A percentile compares a stretch with the other conserved stretches of the same genome.
These are phyloP conservation scores for Fusarium succisae DNA, from an alignment of 2,329 filamentous ascomycete genomes.

Conservation along the genomic window DNA sequence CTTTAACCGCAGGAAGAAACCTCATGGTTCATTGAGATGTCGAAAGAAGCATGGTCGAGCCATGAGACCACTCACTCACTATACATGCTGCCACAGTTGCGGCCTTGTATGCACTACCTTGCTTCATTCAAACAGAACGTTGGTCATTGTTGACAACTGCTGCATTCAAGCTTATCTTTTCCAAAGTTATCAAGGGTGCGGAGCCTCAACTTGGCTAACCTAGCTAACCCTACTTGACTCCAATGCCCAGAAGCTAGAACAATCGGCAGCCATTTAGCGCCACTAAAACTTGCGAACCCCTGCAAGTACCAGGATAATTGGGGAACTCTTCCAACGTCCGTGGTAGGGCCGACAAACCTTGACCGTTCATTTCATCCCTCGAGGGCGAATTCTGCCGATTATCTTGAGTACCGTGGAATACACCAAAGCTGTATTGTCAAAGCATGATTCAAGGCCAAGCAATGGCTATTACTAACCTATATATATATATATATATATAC, in stretches of 20 bases:
- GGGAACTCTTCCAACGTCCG: conserved; percentile 21
- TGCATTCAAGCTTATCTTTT: conserved; percentile 9
- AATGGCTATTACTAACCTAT: not conserved
- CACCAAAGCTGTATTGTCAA: not conserved
- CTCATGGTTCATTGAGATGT: not conserved
- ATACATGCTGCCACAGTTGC: not conserved
- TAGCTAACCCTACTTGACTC: conserved; percentile 10
- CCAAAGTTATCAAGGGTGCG: not conserved
- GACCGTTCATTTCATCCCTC: conserved; percentile 15
- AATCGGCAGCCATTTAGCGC: conserved; percentile 28
- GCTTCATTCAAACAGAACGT: not conserved
- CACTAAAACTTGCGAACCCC: conserved; percentile 11
- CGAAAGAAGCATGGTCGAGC: not conserved
- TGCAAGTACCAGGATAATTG: conserved; percentile 20
- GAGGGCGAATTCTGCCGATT: not conserved
- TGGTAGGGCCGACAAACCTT: conserved; percentile 27
- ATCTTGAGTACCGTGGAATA: not conserved
- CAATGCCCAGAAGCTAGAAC: conserved; percentile 22
- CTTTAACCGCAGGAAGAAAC: not conserved
- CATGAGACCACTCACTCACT: not conserved
- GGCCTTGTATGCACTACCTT: not conserved
- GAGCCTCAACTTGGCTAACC: conserved; percentile 22
- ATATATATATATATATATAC: not conserved
- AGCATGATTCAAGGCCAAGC: not conserved
- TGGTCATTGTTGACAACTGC: not conserved